Evolutionary conservation across 2,329 filamentous ascomycete species (phyloP), one percentile per base, ranked within the genome.

Genomic region (Fusarium devonianum): DNA sequence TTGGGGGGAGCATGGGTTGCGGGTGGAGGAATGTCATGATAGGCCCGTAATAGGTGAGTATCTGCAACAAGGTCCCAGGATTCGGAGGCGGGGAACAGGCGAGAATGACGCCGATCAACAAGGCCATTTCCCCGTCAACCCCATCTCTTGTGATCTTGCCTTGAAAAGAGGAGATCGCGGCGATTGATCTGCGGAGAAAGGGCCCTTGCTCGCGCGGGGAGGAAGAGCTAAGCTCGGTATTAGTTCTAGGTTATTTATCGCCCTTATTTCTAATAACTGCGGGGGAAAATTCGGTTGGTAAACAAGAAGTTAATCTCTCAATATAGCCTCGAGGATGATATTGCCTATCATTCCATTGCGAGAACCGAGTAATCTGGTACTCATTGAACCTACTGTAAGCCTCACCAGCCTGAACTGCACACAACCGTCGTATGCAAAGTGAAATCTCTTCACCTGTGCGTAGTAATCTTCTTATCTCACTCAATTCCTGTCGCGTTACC

Each of bases 221-320:
- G 54, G 41, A 49, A 51, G 40, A 56, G 57, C 57, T 58, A 50
- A 49, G 46, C 12, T 28, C 14, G 49, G 39, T 37, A 37, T 26
- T 32, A 7, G 33, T n/a, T n/a, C n/a, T n/a, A n/a, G n/a, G n/a
- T n/a, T n/a, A n/a, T n/a, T n/a, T n/a, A n/a, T n/a, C n/a, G n/a
- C n/a, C n/a, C n/a, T n/a, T n/a, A n/a, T n/a, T n/a, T n/a, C 16
- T 32, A 16, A 23, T 19, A 53, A 48, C 25, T 64, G 62, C 47
- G 62, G 62, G 62, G 61, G 56, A 58, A 49, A 42, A 59, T 56
- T 52, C 55, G 60, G 52, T 52, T 26, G n/a, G 14, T 13, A n/a
- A 14, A 14, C 28, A 8, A 30, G 9, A 30, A 2, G 23, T 2
- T 23, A 36, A 44, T 41, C 18, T 19, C 16, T 21, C n/a, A 18